phyloP scores from a whole-genome alignment of 768 basidiomycete genomes.

The Suillus decipiens region DNA sequence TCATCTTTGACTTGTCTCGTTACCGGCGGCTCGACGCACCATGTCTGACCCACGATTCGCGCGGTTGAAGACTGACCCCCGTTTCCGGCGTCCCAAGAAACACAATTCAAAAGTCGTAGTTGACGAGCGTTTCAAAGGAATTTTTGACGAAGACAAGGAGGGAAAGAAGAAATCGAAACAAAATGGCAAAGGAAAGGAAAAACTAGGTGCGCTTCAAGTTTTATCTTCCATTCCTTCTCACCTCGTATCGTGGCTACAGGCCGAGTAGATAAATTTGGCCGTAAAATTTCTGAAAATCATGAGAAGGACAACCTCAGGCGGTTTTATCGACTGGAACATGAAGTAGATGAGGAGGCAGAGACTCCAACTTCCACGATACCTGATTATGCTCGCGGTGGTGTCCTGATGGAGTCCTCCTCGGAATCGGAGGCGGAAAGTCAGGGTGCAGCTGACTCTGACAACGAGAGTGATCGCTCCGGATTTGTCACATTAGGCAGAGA shows the following conservation, averaged over 20 bases:
- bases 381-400: slow-evolving; percentile 91
- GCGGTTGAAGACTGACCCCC: slow-evolving; percentile 85
- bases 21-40: slow-evolving; percentile 3
- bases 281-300: slow-evolving; percentile 63
- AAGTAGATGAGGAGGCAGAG: slow-evolving; percentile 35
- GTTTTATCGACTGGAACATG: slow-evolving; percentile 74
- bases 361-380: slow-evolving; percentile 25
- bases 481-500: slow-evolving; percentile 54
- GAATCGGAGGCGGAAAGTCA: slow-evolving; percentile 1
- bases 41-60: slow-evolving; percentile 91
- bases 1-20: background rate
- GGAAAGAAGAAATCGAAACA: slow-evolving; percentile 41
- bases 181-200: slow-evolving; percentile 27
- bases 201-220: slow-evolving; percentile 14
- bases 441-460: slow-evolving; percentile 36
- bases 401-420: slow-evolving; percentile 79
- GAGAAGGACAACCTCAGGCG: slow-evolving; percentile 75
- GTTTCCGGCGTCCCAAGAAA: slow-evolving; percentile 78
- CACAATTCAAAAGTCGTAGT: too few relatives aligned
- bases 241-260: slow-evolving; percentile 31
- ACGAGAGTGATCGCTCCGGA: slow-evolving; percentile 48
- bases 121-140: slow-evolving; percentile 59
- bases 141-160: slow-evolving; percentile 53
- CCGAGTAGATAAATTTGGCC: slow-evolving; percentile 89
- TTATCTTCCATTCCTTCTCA: slow-evolving; percentile 4